phyloP scores from a whole-genome alignment of 495 filamentous ascomycete genomes.

The Alectoria sarmentosa region DNA sequence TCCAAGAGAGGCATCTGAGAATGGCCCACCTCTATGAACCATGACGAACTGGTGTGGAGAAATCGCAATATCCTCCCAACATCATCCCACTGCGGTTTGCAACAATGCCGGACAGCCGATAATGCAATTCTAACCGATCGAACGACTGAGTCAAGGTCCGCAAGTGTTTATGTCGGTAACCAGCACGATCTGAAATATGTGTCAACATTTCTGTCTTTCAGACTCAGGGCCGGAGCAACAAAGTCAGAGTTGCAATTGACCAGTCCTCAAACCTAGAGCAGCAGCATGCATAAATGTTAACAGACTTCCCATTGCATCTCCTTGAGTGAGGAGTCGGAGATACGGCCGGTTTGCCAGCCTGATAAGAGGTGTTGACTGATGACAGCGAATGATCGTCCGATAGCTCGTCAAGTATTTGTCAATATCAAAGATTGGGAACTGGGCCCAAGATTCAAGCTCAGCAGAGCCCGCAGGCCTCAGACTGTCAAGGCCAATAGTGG shows the following conservation, averaged over 20 bases:
- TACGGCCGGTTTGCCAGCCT: neutral
- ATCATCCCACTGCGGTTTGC: neutral
- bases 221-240: neutral
- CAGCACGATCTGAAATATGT: neutral
- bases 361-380: neutral
- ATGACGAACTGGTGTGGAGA: neutral
- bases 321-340: neutral
- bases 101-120: neutral
- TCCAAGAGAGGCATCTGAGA: neutral
- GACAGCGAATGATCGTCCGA: neutral
- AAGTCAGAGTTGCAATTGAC: neutral
- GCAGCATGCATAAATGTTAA: neutral
- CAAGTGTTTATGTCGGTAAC: neutral
- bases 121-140: neutral
- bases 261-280: neutral
- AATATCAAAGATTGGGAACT: neutral
- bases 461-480: neutral
- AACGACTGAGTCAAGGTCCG: neutral
- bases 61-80: neutral
- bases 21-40: neutral
- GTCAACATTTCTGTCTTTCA: neutral
- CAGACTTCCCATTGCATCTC: neutral
- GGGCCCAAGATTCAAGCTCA: neutral
- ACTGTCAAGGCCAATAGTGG: neutral
- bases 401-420: slow-evolving; percentile 1